Evolutionary conservation across 2,329 filamentous ascomycete species (phyloP), one percentile per base, ranked within the genome.

Genomic region (Paraconiothyrium sp.): DNA sequence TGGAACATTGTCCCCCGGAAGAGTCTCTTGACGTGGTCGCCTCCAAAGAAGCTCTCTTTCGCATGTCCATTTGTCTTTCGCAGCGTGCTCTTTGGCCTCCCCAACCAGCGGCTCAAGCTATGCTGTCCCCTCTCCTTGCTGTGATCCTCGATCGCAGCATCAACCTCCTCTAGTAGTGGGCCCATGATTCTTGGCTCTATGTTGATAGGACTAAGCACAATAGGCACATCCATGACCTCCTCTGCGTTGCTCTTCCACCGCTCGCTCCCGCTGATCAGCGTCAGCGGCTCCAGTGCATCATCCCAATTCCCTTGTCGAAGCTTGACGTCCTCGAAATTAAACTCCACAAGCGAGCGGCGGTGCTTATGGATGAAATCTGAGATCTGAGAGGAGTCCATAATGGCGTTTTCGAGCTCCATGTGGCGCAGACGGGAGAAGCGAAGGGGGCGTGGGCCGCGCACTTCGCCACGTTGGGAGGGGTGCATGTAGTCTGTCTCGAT

Each of bases 251-350:
- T 61, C 67, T 78, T 78, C 77, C 77, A 79, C 16, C 68, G 79
- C 64, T 82, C 79, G 76, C 72, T 70, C 55, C 78, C 73, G 11
- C 76, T 75, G 52, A 72, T 83, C 72, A 72, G 67, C 30, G 86
- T 88, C 59, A 96, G 81, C 1, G 91, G 90, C 43, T 88, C 87
- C n/a, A 97, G 85, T 0, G 92, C 92, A 34, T 93, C 90, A 61
- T 95, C 90, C 92, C 92, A 97, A 60, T 84, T 90, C 32, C 91
- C 92, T 62, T 86, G 85, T 54, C 88, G 84, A 47, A 97, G 84
- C 34, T 86, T 83, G 20, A 94, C 89, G 64, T 92, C 89, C 73
- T 93, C 89, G 76, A 96, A 93, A 75, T 93, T 89, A 72, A 94
- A 92, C 72, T 94, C 90, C 65, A 86, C 84, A 49, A 96, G 86